Base-by-base conservation (phyloP, 2,329 filamentous ascomycete genomes). In the Helminthosporium solani region DNA sequence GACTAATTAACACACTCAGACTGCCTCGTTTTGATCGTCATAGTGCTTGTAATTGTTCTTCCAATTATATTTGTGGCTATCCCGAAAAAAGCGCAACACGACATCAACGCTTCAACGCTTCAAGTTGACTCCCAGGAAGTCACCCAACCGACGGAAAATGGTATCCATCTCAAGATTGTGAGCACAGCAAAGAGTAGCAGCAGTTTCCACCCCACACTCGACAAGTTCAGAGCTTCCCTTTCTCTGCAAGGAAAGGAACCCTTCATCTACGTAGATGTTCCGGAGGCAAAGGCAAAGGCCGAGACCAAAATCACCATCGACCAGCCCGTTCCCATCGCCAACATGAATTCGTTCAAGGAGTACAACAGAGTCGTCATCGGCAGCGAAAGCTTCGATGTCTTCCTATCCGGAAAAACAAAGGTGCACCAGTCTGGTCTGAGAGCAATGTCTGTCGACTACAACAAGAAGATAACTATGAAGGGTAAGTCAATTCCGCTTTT, bases 41-140 rank as follows among this genome's bases (percentile, higher is more conserved):
- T 82, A 35, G 64, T 78, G 34, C 73, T 82, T 27, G 66, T 86
- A 12, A 71, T 83, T 30, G 76, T 86, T 15, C 73, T 80, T 31
- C 70, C 83, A 31, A 66, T 85, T 31, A 72, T 83, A 37, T 84
- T 77, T 56, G 81, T 84, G 41, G 81, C 65, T 2, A 80, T 83
- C 56, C 81, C 81, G 15, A 74, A 77, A 25, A 80, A 80, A 46
- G 80, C 80, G 27, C 81, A 83, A 56, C 47, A 64, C 33, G 75
- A 76, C 40, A 74, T 84, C 56, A 74, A 81, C 55, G 65, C 73
- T 25, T 77, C 81, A 1, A 74, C 68, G 3, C 66, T 84, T 20
- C 67, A 73, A 23, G 71, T 83, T 49, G 75, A 70, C 1, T 64
- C 69, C n/a, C 73, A 82, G 60, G 56, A 73, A 31, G 77, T 83